A percentile compares a stretch with the other conserved stretches of the same genome.
Evolutionary conservation across 805 yeast genomes (phyloP).

Genomic region (Maudiozyma barnettii): DNA sequence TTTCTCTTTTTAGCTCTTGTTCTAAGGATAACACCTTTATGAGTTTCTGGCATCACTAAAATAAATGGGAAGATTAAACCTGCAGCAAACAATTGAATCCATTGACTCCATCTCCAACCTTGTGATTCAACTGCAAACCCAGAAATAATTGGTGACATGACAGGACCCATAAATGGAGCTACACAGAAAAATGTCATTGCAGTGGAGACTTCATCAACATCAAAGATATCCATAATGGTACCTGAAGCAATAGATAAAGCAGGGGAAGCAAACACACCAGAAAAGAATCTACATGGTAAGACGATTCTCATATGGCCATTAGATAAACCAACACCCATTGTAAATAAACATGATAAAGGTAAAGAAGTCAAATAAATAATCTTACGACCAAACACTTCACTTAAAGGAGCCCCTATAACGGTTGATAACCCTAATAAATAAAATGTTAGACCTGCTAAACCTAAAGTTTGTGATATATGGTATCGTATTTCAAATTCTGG

Average conservation of each 20-base stretch:
- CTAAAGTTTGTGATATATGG: conserved; percentile 50
- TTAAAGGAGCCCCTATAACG: conserved; percentile 59
- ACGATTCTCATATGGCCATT: conserved; percentile 47
- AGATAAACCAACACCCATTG: conserved; percentile 65
- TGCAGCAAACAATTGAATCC: conserved; percentile 64
- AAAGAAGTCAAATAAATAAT: conserved; percentile 49
- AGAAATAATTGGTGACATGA: conserved; percentile 65
- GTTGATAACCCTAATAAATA: conserved; percentile 69
- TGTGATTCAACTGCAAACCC: conserved; percentile 53
- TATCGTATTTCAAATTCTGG: conserved; percentile 42
- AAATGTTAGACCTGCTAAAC: conserved; percentile 58
- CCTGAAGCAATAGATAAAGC: conserved; percentile 83
- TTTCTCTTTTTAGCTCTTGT: conserved; percentile 55
- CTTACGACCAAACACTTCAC: conserved; percentile 61
- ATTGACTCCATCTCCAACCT: conserved; percentile 64
- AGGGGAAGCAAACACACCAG: conserved; percentile 72
- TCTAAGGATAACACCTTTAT: conserved; percentile 54
- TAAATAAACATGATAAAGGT: conserved; percentile 60
- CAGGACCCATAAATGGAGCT: conserved; percentile 77
- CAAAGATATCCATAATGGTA: conserved; percentile 70
- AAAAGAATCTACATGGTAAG: conserved; percentile 60
- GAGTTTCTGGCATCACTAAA: conserved; percentile 53
- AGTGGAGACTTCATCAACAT: conserved; percentile 50
- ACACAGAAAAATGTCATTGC: conserved; percentile 75
- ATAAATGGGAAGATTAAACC: conserved; percentile 43